phyloP scores from a whole-genome alignment of 2,329 filamentous ascomycete species.

The Nothophoma quercina region DNA sequence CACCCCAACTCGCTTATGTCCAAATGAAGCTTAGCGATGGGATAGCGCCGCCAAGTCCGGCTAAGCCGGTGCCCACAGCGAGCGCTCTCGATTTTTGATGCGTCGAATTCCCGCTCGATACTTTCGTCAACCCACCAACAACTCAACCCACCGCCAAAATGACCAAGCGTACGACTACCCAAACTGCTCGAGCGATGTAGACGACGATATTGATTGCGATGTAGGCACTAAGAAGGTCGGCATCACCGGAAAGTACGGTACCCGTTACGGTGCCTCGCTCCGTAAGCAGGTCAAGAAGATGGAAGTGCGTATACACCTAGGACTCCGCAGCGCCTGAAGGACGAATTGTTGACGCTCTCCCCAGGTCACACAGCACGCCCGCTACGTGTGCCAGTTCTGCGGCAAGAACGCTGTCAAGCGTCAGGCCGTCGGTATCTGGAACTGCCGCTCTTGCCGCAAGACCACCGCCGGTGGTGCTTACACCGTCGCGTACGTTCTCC shows the following conservation, averaged over 20 bases:
- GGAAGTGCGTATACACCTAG: slow-evolving; percentile 62
- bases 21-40: too few species aligned
- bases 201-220: slow-evolving; percentile 29
- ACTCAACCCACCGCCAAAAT: slow-evolving; percentile 62
- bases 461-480: slow-evolving; percentile 92
- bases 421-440: slow-evolving; percentile 92
- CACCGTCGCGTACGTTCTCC: slow-evolving; percentile 82
- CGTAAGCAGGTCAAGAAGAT: slow-evolving; percentile 99
- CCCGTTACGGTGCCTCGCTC: slow-evolving; percentile 97
- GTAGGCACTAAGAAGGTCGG: slow-evolving; percentile 72
- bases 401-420: slow-evolving; percentile 94
- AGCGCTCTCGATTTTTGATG: too few species aligned
- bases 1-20: slow-evolving; percentile 16
- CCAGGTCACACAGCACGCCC: slow-evolving; percentile 91
- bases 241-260: slow-evolving; percentile 97
- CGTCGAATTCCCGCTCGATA: slow-evolving; percentile 15
- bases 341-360: slow-evolving; percentile 28
- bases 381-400: slow-evolving; percentile 90
- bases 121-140: slow-evolving; percentile 24
- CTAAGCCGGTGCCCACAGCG: slow-evolving; percentile 19
- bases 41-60: slow-evolving; percentile 13
- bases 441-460: slow-evolving; percentile 96
- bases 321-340: slow-evolving; percentile 12
- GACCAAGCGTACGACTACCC: slow-evolving; percentile 47
- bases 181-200: slow-evolving; percentile 7